Evolutionary conservation across 345 rosid species (phyloP).

Genomic region (Angophora floribunda): DNA sequence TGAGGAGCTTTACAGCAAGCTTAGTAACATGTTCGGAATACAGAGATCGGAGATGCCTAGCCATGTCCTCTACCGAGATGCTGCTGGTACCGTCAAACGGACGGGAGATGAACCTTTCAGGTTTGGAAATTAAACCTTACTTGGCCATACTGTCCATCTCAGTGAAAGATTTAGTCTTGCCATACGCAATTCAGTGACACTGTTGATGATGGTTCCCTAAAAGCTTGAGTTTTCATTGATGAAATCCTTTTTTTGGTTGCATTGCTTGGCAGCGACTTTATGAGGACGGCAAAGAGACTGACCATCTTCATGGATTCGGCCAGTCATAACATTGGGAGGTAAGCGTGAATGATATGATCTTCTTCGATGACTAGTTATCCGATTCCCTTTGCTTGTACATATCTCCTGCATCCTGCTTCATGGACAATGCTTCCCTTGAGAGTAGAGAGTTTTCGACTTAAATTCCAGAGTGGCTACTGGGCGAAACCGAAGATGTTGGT

Average conservation of each 20-base stretch:
- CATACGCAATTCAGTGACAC: background rate
- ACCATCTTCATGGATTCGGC: constrained; percentile 53
- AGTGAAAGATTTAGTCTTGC: background rate
- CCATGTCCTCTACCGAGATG: constrained; percentile 64
- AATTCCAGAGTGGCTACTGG: background rate
- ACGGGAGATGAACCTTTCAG: constrained; percentile 88
- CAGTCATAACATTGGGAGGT: constrained; percentile 49
- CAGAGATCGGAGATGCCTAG: constrained; percentile 48
- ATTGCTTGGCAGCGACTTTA: constrained; percentile 44
- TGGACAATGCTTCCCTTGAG: background rate
- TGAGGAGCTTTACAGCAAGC: constrained; percentile 57
- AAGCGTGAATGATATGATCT: background rate
- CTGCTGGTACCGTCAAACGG: constrained; percentile 43
- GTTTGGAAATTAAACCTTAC: constrained; percentile 11
- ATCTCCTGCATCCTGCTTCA: background rate
- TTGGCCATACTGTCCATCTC: background rate
- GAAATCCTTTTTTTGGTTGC: background rate
- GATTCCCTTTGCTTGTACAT: background rate
- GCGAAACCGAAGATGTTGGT: background rate
- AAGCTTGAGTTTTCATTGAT: background rate
- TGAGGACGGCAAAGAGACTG: constrained; percentile 56
- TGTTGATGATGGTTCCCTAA: background rate
- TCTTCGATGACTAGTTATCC: background rate
- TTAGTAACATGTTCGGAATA: constrained; percentile 69
- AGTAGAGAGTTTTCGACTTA: background rate